These are phyloP conservation scores for Neopestalotiopsis clavispora DNA, from an alignment of 2,329 filamentous ascomycete species.

Conservation along the genomic window DNA sequence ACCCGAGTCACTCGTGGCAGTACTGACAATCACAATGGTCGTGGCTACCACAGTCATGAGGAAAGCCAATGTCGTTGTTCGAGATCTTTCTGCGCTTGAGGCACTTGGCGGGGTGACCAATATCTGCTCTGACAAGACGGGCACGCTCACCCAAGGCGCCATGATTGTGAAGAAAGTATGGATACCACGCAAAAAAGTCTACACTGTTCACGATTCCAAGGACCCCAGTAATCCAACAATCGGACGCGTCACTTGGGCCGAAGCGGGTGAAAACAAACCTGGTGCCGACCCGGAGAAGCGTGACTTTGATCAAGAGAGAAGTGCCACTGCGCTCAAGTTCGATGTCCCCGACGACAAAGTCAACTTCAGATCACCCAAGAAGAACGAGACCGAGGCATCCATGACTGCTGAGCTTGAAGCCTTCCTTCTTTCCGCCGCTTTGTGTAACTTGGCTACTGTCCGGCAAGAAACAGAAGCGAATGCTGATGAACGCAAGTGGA, in stretches of 20 bases:
- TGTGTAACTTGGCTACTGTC: conserved; percentile 70
- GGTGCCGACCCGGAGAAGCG: conserved; percentile 45
- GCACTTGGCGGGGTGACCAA: conserved; percentile 74
- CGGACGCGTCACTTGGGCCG: conserved; percentile 51
- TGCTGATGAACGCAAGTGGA: conserved; percentile 62
- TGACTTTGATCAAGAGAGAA: conserved; percentile 65
- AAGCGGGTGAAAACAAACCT: conserved; percentile 30
- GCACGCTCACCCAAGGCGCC: conserved; percentile 70
- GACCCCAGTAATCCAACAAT: conserved; percentile 66
- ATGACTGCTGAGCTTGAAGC: conserved; percentile 55
- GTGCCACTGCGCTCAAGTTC: conserved; percentile 63
- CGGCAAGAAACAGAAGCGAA: conserved; percentile 58
- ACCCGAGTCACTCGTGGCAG: conserved; percentile 68
- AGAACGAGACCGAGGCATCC: conserved; percentile 41
- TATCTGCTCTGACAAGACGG: conserved; percentile 77
- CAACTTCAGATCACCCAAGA: conserved; percentile 41
- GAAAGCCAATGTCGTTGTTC: conserved; percentile 67
- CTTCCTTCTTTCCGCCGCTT: conserved; percentile 61
- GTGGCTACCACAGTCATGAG: conserved; percentile 69
- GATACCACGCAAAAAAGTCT: conserved; percentile 61
- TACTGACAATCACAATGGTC: conserved; percentile 74
- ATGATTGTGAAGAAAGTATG: conserved; percentile 73
- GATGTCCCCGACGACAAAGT: conserved; percentile 65
- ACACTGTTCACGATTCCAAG: conserved; percentile 65
- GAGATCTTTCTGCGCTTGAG: conserved; percentile 70